A percentile compares a stretch with the other conserved stretches of the same genome.
phyloP scores from a whole-genome alignment of 164 flowering plant genomes.

The Umbellularia californica region DNA sequence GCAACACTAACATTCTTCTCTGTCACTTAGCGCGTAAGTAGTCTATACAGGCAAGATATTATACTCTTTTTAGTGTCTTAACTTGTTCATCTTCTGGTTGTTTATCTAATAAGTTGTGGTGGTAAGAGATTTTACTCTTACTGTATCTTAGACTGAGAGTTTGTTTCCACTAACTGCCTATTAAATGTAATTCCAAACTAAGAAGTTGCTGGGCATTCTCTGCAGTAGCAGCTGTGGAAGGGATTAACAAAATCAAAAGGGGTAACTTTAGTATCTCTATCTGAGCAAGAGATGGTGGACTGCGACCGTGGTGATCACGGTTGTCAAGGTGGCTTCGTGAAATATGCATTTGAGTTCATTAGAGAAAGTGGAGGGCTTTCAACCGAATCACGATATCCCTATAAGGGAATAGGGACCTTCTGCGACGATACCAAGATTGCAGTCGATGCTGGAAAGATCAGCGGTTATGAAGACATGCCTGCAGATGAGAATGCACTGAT shows the following conservation, averaged over 20 bases:
- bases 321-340: constrained; percentile 23
- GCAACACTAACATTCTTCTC: neutral
- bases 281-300: constrained; percentile 17
- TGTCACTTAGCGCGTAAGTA: neutral
- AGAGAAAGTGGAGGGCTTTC: constrained; percentile 21
- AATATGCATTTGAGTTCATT: constrained; percentile 22
- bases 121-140: neutral
- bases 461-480: constrained; percentile 4
- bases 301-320: constrained; percentile 13
- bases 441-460: constrained; percentile 1
- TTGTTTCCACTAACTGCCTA: neutral
- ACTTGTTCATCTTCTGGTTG: neutral
- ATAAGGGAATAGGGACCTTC: constrained; percentile 6
- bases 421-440: constrained; percentile 3
- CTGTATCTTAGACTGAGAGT: neutral
- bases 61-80: neutral
- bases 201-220: constrained; percentile 17
- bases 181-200: neutral
- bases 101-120: neutral
- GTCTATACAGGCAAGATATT: neutral
- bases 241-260: constrained; percentile 8
- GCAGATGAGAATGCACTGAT: constrained; percentile 1
- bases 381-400: constrained; percentile 26
- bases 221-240: constrained; percentile 16
- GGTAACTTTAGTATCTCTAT: constrained; percentile 7